Evolutionary conservation across 768 basidiomycete genomes (phyloP).

Genomic region (Hydnum rufescens): DNA sequence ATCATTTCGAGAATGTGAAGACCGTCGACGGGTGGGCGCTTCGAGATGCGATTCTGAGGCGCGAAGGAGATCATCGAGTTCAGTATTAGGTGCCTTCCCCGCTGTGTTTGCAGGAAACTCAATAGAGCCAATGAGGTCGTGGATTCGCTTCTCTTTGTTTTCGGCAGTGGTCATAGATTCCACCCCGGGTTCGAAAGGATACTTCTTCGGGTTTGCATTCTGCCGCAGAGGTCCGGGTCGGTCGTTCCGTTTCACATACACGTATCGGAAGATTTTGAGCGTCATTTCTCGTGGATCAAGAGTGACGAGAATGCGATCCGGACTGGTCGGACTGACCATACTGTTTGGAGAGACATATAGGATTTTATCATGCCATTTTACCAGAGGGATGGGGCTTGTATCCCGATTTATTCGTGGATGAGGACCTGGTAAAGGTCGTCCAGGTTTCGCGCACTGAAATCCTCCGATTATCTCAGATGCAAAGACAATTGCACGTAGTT

Average conservation of each 20-base stretch:
- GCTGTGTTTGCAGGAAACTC: slow-evolving; percentile 5
- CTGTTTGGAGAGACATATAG: slow-evolving; percentile 7
- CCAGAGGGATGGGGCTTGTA: neutral
- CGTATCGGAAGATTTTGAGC: slow-evolving; percentile 7
- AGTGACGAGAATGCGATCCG: slow-evolving; percentile 4
- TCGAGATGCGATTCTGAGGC: neutral
- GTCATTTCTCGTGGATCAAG: slow-evolving; percentile 3
- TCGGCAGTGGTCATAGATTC: neutral
- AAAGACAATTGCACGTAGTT: slow-evolving; percentile 26
- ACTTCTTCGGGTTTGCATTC: too few species aligned
- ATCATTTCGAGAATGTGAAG: slow-evolving; percentile 11
- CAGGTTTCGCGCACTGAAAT: slow-evolving; percentile 15
- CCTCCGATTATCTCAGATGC: slow-evolving; percentile 32
- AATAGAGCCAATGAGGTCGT: neutral
- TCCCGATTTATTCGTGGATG: neutral
- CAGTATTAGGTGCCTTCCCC: slow-evolving; percentile 3
- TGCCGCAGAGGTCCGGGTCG: neutral
- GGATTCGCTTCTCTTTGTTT: slow-evolving; percentile 2
- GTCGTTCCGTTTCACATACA: neutral
- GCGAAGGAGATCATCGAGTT: neutral
- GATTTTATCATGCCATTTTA: slow-evolving; percentile 2
- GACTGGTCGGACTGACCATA: slow-evolving; percentile 7
- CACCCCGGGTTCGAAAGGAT: slow-evolving; percentile 1
- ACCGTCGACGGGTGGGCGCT: neutral
- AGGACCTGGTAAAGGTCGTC: neutral